These are phyloP conservation scores for Trichoderma gracile DNA, from an alignment of 2,329 filamentous ascomycete genomes.

Conservation along the genomic window DNA sequence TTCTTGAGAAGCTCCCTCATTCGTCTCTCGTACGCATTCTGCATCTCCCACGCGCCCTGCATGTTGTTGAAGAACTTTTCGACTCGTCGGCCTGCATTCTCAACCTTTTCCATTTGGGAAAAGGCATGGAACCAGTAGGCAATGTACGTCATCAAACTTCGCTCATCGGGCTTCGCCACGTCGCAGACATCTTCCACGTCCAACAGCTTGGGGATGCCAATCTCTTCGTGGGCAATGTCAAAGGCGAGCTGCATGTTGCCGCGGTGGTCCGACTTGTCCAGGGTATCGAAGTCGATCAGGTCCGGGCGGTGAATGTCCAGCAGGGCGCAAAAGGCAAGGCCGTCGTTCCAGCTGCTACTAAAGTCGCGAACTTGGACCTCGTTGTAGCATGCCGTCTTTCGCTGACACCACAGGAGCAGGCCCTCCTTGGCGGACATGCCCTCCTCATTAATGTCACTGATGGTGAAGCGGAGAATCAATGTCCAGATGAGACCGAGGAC, in stretches of 20 bases:
- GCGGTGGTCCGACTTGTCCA: constrained; percentile 91
- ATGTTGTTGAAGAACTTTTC: constrained; percentile 99
- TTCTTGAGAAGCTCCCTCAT: constrained; percentile 79
- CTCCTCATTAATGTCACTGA: constrained; percentile 97
- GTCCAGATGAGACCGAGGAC: constrained; percentile 98
- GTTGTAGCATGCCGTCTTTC: constrained; percentile 98
- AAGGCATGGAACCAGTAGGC: constrained; percentile 99
- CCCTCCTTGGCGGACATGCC: constrained; percentile 98
- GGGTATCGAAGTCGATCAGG: constrained; percentile 90
- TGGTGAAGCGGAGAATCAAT: constrained; percentile 94
- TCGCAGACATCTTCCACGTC: constrained; percentile 99
- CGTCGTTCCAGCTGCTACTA: constrained; percentile 94
- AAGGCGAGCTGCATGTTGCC: constrained; percentile 99
- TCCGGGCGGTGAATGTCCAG: constrained; percentile 97
- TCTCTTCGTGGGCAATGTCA: constrained; percentile 92
- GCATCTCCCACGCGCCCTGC: constrained; percentile 99
- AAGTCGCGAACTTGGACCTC: constrained; percentile 96
- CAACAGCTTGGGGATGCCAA: constrained; percentile 91
- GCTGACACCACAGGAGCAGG: constrained; percentile 91
- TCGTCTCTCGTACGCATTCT: constrained; percentile 88
- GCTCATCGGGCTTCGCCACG: constrained; percentile 92
- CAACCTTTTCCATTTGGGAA: constrained; percentile 97
- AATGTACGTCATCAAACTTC: constrained; percentile 98
- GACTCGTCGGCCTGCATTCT: constrained; percentile 92
- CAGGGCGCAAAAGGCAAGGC: constrained; percentile 91